Evolutionary conservation across 345 rosid genomes (phyloP).

Genomic region (Eucalyptus marginata): DNA sequence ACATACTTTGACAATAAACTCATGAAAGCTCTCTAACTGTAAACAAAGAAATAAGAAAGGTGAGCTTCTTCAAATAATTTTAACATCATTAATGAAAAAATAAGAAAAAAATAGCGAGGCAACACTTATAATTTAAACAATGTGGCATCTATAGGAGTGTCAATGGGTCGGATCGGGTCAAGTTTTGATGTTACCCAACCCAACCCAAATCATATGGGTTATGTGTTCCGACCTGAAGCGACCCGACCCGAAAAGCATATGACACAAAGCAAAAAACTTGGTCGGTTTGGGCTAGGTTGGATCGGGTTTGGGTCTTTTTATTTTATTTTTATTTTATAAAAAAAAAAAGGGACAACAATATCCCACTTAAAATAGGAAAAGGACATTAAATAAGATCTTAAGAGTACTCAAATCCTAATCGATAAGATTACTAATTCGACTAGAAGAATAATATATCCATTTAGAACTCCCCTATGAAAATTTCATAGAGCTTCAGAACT

Average conservation of each 20-base stretch:
- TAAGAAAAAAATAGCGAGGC: too few species aligned
- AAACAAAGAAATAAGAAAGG: background rate
- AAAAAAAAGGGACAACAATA: background rate
- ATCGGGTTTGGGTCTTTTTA: too few species aligned
- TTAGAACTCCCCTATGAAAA: background rate
- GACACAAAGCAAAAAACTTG: too few species aligned
- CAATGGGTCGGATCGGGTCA: too few species aligned
- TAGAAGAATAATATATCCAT: background rate
- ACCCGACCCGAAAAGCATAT: too few species aligned
- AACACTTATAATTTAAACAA: too few species aligned
- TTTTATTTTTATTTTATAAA: too few species aligned
- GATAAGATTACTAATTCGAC: background rate
- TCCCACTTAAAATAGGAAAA: background rate
- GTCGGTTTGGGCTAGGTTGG: too few species aligned
- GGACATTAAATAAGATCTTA: background rate
- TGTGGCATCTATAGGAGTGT: too few species aligned
- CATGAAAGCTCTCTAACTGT: background rate
- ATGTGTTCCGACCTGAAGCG: accelerated
- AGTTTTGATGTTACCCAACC: too few species aligned
- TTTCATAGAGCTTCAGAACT: background rate
- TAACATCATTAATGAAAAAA: too few species aligned
- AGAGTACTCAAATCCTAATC: background rate
- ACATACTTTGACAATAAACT: background rate
- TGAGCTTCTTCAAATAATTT: background rate
- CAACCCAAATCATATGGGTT: too few species aligned